A percentile compares a stretch with the other conserved stretches of the same genome.
Evolutionary conservation across 495 filamentous ascomycete genomes (phyloP).

Genomic region (Parathielavia hyrcaniae): DNA sequence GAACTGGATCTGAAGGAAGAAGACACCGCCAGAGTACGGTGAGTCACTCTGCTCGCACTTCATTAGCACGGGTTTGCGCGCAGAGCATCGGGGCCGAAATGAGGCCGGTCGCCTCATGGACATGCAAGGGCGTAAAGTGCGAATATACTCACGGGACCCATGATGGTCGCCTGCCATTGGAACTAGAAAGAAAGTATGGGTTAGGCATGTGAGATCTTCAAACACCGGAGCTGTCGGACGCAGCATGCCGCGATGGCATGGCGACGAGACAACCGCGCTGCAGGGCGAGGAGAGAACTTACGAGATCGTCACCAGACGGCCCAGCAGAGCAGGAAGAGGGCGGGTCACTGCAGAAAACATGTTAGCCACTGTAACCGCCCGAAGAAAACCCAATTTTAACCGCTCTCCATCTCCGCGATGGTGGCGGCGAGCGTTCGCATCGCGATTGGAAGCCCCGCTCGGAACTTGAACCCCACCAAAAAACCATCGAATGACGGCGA

Average conservation of each 20-base stretch:
- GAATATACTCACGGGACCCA: conserved; percentile 85
- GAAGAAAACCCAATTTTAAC: neutral
- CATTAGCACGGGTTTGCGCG: conserved; percentile 13
- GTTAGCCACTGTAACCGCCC: conserved; percentile 37
- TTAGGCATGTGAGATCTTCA: conserved; percentile 26
- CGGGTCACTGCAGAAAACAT: conserved; percentile 63
- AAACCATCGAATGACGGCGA: conserved; percentile 24
- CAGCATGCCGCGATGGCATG: neutral
- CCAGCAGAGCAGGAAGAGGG: conserved; percentile 98
- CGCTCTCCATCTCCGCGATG: neutral
- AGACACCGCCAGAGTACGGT: conserved; percentile 94
- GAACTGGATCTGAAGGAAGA: conserved; percentile 98
- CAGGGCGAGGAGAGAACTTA: conserved; percentile 45
- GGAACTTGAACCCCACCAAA: conserved; percentile 24
- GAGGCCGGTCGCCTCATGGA: neutral
- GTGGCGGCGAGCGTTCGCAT: neutral
- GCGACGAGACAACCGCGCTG: conserved; percentile 10
- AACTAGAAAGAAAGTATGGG: conserved; percentile 56
- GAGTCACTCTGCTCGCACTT: conserved; percentile 62
- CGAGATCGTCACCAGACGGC: conserved; percentile 93
- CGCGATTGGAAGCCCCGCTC: conserved; percentile 20
- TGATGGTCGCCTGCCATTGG: conserved; percentile 99
- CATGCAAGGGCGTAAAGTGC: conserved; percentile 5
- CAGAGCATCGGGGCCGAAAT: neutral
- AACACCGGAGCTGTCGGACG: neutral